Evolutionary conservation across 768 basidiomycete species (phyloP).

Genomic region (Termitomyces sp.): DNA sequence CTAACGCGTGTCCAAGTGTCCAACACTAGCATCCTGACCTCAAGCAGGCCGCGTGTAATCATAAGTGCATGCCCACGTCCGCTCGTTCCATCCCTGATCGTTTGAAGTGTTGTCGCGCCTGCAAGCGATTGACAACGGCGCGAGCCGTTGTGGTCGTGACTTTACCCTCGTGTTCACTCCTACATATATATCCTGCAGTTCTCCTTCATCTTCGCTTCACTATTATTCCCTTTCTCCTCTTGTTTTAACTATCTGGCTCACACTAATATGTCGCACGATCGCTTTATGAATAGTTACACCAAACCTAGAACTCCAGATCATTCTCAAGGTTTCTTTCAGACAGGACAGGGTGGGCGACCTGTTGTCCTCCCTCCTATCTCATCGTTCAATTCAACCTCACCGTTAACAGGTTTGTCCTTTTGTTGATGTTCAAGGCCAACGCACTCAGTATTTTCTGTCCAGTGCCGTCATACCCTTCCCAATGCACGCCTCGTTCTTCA

Average conservation of each 20-base stretch:
- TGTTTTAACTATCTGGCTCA: constrained; percentile 53
- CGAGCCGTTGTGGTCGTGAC: neutral
- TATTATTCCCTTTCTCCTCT: constrained; percentile 48
- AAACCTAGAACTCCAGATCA: constrained; percentile 70
- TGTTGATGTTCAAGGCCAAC: constrained; percentile 44
- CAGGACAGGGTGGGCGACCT: constrained; percentile 86
- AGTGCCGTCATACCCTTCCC: constrained; percentile 57
- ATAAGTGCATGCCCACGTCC: constrained; percentile 36
- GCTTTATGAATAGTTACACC: constrained; percentile 54
- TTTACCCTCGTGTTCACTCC: constrained; percentile 25
- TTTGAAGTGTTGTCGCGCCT: constrained; percentile 32
- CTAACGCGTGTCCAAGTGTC: constrained; percentile 24
- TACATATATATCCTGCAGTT: constrained; percentile 42
- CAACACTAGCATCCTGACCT: constrained; percentile 24
- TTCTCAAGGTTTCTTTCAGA: constrained; percentile 66
- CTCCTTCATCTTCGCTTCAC: constrained; percentile 41
- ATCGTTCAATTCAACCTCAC: constrained; percentile 83
- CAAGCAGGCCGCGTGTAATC: constrained; percentile 41
- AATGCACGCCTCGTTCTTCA: constrained; percentile 59
- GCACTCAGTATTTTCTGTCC: constrained; percentile 53
- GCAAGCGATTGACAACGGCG: constrained; percentile 12
- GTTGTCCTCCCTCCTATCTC: constrained; percentile 83
- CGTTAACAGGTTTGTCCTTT: constrained; percentile 81
- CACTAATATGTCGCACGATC: constrained; percentile 72
- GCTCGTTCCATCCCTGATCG: constrained; percentile 38